Base-by-base conservation (phyloP, 176 grass and related monocot genomes). In the Oryza punctata region DNA sequence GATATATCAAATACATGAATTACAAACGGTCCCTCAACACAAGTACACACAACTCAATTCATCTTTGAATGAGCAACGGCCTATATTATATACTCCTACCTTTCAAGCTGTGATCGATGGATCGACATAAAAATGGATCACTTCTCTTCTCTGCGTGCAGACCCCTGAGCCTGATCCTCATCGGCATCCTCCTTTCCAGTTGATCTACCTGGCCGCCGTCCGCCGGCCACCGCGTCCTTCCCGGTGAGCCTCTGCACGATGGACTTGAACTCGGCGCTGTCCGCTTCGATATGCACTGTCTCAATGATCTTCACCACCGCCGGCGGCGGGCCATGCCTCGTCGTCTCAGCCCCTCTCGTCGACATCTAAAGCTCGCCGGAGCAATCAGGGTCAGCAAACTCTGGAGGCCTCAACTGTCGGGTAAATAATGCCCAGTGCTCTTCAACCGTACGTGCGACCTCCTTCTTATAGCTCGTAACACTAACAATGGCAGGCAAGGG, bases 191-290 rank as follows among this genome's bases (percentile, higher is more conserved):
- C 23, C 19, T 23, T 60, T 23, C 54, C 7, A 0, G 37, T 38
- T 4, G 69, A 44, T 35, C 69, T 24, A 0, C 67, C 63, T 47
- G 63, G 9, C 33, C 32, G 37, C 63, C 7, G 12, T 28, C 49
- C 70, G 18, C 77, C 74, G 50, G 30, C 74, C 79, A 71, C 68
- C 73, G 80, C 73, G 27, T 88, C 86, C 67, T 67, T 78, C 8
- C 80, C 86, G 29, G 86, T 88, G 80, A 88, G 23, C 80, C 60
- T 84, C 74, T 88, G 86, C 18, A 78, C 86, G 80, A 88, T 32
- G 1, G 86, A 83, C 80, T 83, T 88, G 80, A 88, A 88, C 54
- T 69, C 82, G 32, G 43, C 82, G 57, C 24, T 10, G 80, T 88
- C 73, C 74, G 80, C 81, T 54, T 84, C 86, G 37, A 88, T 14